A percentile compares a stretch with the other conserved stretches of the same genome.
Conservation (phyloP, 2,329 filamentous ascomycete species). For the Thielaviopsis musarum region DNA sequence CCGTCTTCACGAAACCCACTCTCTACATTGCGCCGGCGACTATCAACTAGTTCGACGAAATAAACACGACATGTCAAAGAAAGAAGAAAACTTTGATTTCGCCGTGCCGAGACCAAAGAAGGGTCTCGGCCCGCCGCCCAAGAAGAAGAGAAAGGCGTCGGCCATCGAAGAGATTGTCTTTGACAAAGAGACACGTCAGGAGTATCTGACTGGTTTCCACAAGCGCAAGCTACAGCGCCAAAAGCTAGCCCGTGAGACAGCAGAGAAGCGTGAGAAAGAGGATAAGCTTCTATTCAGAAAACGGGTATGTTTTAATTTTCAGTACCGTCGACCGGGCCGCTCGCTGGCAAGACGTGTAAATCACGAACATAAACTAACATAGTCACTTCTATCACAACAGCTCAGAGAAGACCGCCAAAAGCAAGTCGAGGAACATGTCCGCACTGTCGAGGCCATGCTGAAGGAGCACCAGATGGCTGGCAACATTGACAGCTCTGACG, state of each 20-base stretch:
- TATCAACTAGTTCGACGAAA: background rate
- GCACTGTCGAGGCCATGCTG: slow-evolving; percentile 55
- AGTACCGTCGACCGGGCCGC: background rate
- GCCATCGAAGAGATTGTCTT: slow-evolving; percentile 70
- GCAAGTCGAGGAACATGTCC: slow-evolving; percentile 68
- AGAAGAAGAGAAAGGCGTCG: slow-evolving; percentile 45
- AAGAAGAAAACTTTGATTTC: slow-evolving; percentile 20
- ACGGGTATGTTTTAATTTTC: slow-evolving; percentile 38
- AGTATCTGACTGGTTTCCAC: slow-evolving; percentile 90
- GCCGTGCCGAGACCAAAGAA: slow-evolving; percentile 43
- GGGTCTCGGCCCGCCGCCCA: slow-evolving; percentile 41
- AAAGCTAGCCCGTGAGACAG: slow-evolving; percentile 71
- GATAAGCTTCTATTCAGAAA: slow-evolving; percentile 59
- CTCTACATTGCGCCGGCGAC: background rate
- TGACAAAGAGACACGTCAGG: slow-evolving; percentile 59
- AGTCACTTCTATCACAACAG: slow-evolving; percentile 26
- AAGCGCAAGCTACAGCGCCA: slow-evolving; percentile 80
- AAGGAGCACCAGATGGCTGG: slow-evolving; percentile 39
- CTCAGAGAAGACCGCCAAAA: slow-evolving; percentile 66
- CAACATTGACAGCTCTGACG: slow-evolving; percentile 20
- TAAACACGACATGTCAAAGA: background rate
- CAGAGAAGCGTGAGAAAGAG: slow-evolving; percentile 57
- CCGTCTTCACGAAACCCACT: background rate
- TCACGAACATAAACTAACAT: background rate
- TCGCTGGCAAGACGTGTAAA: background rate